Conservation (phyloP, 2,329 filamentous ascomycete species). For the Knufia petricola region DNA sequence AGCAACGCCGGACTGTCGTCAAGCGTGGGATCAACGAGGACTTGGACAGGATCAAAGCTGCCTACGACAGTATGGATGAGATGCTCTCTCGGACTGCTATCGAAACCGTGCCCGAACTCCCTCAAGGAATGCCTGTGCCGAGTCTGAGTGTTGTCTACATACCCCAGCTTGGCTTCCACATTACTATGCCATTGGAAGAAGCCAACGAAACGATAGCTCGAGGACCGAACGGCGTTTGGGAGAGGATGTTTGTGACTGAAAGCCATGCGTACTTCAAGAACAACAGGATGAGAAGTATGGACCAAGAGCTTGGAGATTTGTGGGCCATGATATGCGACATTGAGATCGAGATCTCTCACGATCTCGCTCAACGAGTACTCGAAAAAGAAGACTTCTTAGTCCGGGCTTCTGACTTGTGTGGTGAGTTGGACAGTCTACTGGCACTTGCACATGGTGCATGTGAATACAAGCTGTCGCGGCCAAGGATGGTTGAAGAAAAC, state of each 20-base stretch:
- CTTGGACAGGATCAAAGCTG: slow-evolving; percentile 68
- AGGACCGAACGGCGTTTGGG: slow-evolving; percentile 52
- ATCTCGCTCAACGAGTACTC: slow-evolving; percentile 61
- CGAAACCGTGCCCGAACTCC: slow-evolving; percentile 54
- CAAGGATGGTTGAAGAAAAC: slow-evolving; percentile 60
- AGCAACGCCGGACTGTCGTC: slow-evolving; percentile 63
- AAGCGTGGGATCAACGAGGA: slow-evolving; percentile 59
- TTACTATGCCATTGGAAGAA: slow-evolving; percentile 57
- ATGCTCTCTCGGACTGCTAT: slow-evolving; percentile 60
- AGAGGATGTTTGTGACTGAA: slow-evolving; percentile 64
- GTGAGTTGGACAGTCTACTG: slow-evolving; percentile 72
- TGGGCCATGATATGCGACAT: slow-evolving; percentile 76
- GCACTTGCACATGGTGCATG: slow-evolving; percentile 70
- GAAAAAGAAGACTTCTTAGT: slow-evolving; percentile 57
- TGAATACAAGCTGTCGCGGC: slow-evolving; percentile 61
- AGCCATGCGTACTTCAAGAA: slow-evolving; percentile 80
- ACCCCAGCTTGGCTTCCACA: slow-evolving; percentile 83
- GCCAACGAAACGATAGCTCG: slow-evolving; percentile 32
- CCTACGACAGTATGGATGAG: slow-evolving; percentile 66
- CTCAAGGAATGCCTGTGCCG: slow-evolving; percentile 39
- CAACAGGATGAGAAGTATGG: slow-evolving; percentile 66
- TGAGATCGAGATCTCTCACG: slow-evolving; percentile 81
- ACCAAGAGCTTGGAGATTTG: slow-evolving; percentile 72
- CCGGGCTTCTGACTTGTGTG: slow-evolving; percentile 66
- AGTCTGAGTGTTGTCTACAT: slow-evolving; percentile 75